Evolutionary conservation across 805 yeast species (phyloP), one percentile per base, ranked within the genome.

Genomic region (Metschnikowia noctiluminum): DNA sequence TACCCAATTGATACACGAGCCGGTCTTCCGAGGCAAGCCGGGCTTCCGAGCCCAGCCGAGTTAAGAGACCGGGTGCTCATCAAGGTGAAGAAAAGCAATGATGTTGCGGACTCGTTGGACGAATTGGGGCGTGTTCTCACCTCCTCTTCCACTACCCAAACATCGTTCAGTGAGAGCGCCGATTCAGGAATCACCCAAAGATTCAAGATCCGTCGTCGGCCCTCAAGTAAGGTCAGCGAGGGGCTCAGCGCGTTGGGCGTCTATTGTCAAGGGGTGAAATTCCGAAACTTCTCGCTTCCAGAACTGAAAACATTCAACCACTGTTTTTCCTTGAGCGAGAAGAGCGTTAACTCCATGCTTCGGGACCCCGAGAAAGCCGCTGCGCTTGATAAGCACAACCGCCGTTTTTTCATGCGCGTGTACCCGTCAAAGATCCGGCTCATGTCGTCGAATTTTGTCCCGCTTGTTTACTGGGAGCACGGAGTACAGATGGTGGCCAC

Each of bases 401-500:
- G 83, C 51, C 73, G 75, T 43, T 88, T 76, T 60, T 62, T 92
- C 45, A 84, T 89, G 85, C 74, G 99, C 44, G 80, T 90, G 0
- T 94, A 94, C 61, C 99, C 99, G 0, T 84, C 95, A 1, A 83
- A 82, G 7, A 78, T 83, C 48, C 69, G 97, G 37, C 76, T 87
- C 53, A 84, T 75, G 45, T 89, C 97, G 1, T 76, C 87, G 2
- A 94, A 94, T 60, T 91, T 89, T 61, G 78, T 78, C 39, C 98
- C 99, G 0, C 66, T 88, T 1, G 64, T 66, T 0, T 89, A 81
- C 60, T 94, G 99, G 99, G 74, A 75, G 43, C 71, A 78, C 41
- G 99, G 99, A 0, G 85, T 79, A 10, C 99, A 94, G 62, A 81
- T 94, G 89, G 98, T 88, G 5, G 98, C 99, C 0, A 84, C 96